Conservation (phyloP, 352 stramenopile genomes). For the Phytopythium helicoides region DNA sequence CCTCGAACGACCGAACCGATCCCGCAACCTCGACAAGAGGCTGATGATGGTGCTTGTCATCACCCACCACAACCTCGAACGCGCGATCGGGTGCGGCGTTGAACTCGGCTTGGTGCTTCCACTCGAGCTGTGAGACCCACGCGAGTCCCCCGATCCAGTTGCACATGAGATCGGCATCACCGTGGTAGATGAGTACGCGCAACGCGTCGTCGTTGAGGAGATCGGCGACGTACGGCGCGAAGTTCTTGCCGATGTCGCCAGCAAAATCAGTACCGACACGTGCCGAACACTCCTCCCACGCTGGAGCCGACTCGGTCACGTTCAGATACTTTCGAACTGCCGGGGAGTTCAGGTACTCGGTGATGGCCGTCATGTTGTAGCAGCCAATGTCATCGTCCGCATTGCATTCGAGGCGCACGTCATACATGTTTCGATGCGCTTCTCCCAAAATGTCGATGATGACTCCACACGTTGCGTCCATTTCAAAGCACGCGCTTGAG, state of each 20-base stretch:
- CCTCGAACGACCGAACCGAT: constrained; percentile 20
- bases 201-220: constrained; percentile 16
- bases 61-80: constrained; percentile 7
- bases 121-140: constrained; percentile 33
- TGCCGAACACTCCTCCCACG: constrained; percentile 89
- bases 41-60: constrained; percentile 2
- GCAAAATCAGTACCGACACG: constrained; percentile 80
- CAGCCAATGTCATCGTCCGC: constrained; percentile 10
- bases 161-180: constrained; percentile 36
- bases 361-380: constrained; percentile 21
- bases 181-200: constrained; percentile 27
- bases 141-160: constrained; percentile 38
- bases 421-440: constrained; percentile 42
- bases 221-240: constrained; percentile 18
- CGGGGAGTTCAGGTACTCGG: constrained; percentile 56
- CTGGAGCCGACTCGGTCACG: constrained; percentile 19
- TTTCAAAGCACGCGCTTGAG: constrained; percentile 14
- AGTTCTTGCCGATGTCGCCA: constrained; percentile 20
- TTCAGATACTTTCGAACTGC: constrained; percentile 32
- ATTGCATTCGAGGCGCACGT: constrained; percentile 38
- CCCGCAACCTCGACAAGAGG: constrained; percentile 10
- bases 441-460: constrained; percentile 12
- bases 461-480: constrained; percentile 17
- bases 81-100: constrained; percentile 7
- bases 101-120: constrained; percentile 29